phyloP scores from a whole-genome alignment of 1,284 basidiomycete species.

The Cryptococcus amylolentus region DNA sequence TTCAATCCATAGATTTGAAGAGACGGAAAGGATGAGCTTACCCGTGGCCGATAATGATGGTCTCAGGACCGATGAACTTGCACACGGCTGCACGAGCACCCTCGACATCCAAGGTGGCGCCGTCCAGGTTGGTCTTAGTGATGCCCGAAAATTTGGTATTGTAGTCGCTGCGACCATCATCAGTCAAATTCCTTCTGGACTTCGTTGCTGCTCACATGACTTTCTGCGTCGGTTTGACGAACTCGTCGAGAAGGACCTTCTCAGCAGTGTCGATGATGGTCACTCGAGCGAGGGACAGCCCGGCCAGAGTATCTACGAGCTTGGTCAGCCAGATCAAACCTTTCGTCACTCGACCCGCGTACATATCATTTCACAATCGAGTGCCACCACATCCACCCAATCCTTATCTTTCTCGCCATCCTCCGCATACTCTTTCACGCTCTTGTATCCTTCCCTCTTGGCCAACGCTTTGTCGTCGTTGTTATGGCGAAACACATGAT shows the following conservation, averaged over 20 bases:
- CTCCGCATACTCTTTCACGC: conserved; percentile 45
- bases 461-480: conserved; percentile 67
- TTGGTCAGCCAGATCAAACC: not conserved
- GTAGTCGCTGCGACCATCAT: conserved; percentile 61
- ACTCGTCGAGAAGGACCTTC: conserved; percentile 70
- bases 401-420: conserved; percentile 1
- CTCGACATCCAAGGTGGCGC: conserved; percentile 62
- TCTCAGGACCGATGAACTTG: conserved; percentile 66
- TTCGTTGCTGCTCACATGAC: conserved; percentile 62
- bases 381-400: conserved; percentile 66
- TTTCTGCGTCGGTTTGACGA: conserved; percentile 71
- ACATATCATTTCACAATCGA: conserved; percentile 88
- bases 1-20: not conserved
- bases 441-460: conserved; percentile 67
- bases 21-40: conserved; percentile 19
- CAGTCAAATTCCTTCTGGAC: not conserved
- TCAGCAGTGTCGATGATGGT: conserved; percentile 77
- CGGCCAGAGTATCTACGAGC: conserved; percentile 68
- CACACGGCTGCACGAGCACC: conserved; percentile 65
- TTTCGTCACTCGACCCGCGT: conserved; percentile 10
- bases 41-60: conserved; percentile 70
- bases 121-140: conserved; percentile 58
- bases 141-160: conserved; percentile 86
- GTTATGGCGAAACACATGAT: conserved; percentile 36
- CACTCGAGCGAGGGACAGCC: conserved; percentile 78